Evolutionary conservation across 768 basidiomycete genomes (phyloP), one percentile per base, ranked within the genome.

Genomic region (Ramaria rubella): DNA sequence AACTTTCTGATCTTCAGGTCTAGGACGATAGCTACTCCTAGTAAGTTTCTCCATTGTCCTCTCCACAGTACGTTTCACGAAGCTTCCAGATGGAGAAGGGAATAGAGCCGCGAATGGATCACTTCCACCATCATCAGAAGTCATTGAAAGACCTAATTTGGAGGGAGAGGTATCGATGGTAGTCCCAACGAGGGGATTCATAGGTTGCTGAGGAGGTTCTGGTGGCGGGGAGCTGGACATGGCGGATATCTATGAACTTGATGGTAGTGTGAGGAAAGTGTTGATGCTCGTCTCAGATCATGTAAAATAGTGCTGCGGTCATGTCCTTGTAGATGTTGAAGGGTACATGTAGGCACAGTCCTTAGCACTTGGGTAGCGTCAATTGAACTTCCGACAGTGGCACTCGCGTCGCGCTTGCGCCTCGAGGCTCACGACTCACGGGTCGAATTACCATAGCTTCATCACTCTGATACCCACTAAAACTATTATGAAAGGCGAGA

Each of bases 31-130:
- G 33, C 36, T 26, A 34, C 43, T 86, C 63, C 76, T 75, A 59
- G 83, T 81, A 29, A 90, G 74, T 59, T 76, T 85, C 62, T 83
- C 82, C 54, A 82, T 82, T 0, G 84, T 84, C 70, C 73, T 78
- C 62, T 75, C 77, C 43, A 81, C 77, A 19, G 70, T 76, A 43
- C 65, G 70, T 34, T 52, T 58, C 26, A 42, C 77, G 79, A 29
- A 79, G 67, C 52, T 79, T 79, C 68, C 80, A 81, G 51, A 78
- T 77, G 46, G 31, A 33, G 42, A 48, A 21, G 19, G 44, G 34
- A 30, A 33, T 24, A 51, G 33, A 21, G 30, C 17, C 6, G 29
- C 33, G 21, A 17, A 51, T 15, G 15, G 49, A 21, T 36, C 33
- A 3, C 29, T 15, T n/a, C 30, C 34, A 26, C 34, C 49, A 14